A percentile compares a stretch with the other conserved stretches of the same genome.
phyloP scores from a whole-genome alignment of 352 stramenopile species.

The Pythium apleroticum region DNA sequence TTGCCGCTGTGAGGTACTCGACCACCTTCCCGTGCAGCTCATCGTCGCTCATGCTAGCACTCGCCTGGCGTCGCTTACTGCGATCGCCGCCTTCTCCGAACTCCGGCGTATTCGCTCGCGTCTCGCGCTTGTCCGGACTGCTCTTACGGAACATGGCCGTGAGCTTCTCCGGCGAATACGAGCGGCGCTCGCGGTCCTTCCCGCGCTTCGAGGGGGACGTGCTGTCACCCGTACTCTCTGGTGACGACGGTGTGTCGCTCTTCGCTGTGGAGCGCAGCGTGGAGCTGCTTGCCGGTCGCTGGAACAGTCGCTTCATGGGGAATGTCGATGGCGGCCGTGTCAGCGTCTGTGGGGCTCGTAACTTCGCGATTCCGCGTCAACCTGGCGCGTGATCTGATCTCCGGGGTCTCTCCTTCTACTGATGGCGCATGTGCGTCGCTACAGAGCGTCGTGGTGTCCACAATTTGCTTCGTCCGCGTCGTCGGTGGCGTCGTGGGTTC shows the following conservation, averaged over 20 bases:
- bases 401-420: neutral
- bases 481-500: neutral
- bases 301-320: conserved; percentile 60
- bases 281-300: conserved; percentile 31
- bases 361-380: conserved; percentile 1
- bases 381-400: neutral
- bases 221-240: conserved; percentile 6
- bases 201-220: conserved; percentile 12
- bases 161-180: conserved; percentile 30
- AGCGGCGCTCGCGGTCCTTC: conserved; percentile 15
- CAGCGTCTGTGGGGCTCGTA: neutral
- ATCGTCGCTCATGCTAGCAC: conserved; percentile 27
- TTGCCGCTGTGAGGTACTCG: conserved; percentile 31
- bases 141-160: conserved; percentile 17
- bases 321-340: neutral
- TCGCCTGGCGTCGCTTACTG: conserved; percentile 9
- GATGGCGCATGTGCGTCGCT: neutral
- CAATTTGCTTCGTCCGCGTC: neutral
- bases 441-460: neutral
- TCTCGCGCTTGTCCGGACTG: conserved; percentile 21
- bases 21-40: conserved; percentile 32
- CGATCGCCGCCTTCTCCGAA: neutral
- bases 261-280: conserved; percentile 19
- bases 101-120: neutral
- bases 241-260: conserved; percentile 16